phyloP scores from a whole-genome alignment of 2,329 filamentous ascomycete genomes.

The Neonectria hederae region DNA sequence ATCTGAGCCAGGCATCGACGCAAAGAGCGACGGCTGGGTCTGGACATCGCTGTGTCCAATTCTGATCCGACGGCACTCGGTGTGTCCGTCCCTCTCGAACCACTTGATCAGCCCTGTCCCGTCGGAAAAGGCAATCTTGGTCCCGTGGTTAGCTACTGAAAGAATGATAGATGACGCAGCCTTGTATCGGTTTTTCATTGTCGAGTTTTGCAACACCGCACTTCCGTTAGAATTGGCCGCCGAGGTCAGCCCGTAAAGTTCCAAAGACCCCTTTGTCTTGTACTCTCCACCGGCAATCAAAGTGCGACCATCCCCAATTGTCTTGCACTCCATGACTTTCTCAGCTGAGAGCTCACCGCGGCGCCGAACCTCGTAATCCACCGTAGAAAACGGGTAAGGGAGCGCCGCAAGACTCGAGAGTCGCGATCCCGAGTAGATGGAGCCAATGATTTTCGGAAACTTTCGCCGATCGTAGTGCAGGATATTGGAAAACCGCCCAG shows the following conservation, averaged over 20 bases:
- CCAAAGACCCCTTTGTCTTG: conserved; percentile 88
- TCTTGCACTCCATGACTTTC: conserved; percentile 64
- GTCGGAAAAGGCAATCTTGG: conserved; percentile 83
- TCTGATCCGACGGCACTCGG: conserved; percentile 63
- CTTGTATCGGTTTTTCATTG: conserved; percentile 83
- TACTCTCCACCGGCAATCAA: conserved; percentile 89
- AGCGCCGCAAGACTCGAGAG: conserved; percentile 78
- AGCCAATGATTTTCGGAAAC: conserved; percentile 80
- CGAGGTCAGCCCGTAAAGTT: conserved; percentile 76
- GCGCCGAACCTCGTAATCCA: conserved; percentile 67
- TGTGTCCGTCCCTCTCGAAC: conserved; percentile 85
- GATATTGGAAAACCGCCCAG: conserved; percentile 87
- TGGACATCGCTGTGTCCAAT: conserved; percentile 64
- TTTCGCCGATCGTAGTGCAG: conserved; percentile 88
- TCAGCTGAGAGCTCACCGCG: conserved; percentile 64
- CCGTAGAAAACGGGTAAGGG: conserved; percentile 72
- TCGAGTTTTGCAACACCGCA: conserved; percentile 53
- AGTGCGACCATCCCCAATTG: conserved; percentile 65
- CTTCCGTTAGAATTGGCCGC: conserved; percentile 41
- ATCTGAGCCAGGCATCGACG: conserved; percentile 62
- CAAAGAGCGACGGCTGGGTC: conserved; percentile 60
- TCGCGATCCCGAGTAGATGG: conserved; percentile 84
- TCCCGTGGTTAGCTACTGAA: conserved; percentile 83
- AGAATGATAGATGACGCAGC: conserved; percentile 83
- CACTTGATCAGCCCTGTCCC: conserved; percentile 86